phyloP scores from a whole-genome alignment of 345 rosid genomes.

The Salix purpurea region DNA sequence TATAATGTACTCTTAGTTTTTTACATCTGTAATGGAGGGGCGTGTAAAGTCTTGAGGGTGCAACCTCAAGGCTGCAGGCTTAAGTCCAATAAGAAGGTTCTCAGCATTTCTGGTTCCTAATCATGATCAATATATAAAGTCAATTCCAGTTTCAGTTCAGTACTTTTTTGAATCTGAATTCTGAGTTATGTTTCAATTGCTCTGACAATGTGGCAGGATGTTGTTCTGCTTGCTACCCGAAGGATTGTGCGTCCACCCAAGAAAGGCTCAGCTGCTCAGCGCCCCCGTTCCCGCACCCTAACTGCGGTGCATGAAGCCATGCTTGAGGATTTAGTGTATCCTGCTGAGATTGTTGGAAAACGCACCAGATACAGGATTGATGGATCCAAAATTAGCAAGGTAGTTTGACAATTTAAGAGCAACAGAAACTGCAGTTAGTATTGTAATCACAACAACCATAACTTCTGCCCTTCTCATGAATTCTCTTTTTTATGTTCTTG shows the following conservation, averaged over 20 bases:
- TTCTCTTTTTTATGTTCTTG: background rate
- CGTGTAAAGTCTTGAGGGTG: background rate
- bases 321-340: conserved; percentile 78
- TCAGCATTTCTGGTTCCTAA: background rate
- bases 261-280: conserved; percentile 86
- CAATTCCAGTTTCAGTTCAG: background rate
- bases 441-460: background rate
- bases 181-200: background rate
- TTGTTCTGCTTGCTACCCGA: conserved; percentile 62
- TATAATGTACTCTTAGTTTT: background rate
- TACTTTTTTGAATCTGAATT: background rate
- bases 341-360: conserved; percentile 92
- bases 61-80: background rate
- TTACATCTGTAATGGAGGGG: background rate
- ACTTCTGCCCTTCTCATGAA: background rate
- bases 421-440: background rate
- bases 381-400: conserved; percentile 78
- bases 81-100: background rate
- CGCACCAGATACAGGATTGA: conserved; percentile 68
- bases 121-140: background rate
- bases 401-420: background rate
- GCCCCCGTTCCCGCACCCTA: conserved; percentile 77
- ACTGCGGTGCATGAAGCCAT: conserved; percentile 78
- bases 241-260: conserved; percentile 84
- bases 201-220: conserved; percentile 41